Percentiles rank a stretch among this genome's conserved stretches.
phyloP scores from a whole-genome alignment of 148 eudicot genomes.

The Beta vulgaris region DNA sequence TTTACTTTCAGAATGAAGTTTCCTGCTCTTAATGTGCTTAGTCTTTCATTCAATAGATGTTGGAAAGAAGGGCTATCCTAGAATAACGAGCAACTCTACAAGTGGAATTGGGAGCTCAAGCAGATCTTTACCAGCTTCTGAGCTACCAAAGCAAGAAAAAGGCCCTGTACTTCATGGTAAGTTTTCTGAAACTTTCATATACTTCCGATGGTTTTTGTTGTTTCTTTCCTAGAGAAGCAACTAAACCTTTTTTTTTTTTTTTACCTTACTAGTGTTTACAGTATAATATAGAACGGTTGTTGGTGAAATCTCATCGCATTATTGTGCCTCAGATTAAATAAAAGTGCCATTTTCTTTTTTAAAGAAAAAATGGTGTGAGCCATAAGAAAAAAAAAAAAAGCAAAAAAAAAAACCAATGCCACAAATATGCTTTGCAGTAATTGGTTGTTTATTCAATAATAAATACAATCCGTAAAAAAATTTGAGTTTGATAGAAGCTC shows the following conservation, averaged over 20 bases:
- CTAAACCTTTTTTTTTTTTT: neutral
- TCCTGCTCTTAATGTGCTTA: conserved; percentile 25
- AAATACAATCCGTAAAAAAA: too few species aligned
- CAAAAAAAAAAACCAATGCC: neutral
- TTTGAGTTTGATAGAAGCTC: neutral
- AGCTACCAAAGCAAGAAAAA: conserved; percentile 43
- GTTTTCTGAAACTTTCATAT: neutral
- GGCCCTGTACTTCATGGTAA: conserved; percentile 58
- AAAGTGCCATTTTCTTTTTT: neutral
- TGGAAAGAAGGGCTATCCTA: conserved; percentile 48
- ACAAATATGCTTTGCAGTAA: neutral
- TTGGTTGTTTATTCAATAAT: too few species aligned
- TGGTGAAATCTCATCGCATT: neutral
- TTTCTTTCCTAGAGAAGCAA: neutral
- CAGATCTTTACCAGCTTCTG: conserved; percentile 40
- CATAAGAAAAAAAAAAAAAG: neutral
- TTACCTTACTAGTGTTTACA: neutral
- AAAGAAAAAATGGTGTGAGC: neutral
- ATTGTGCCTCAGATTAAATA: neutral
- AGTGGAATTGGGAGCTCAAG: conserved; percentile 48
- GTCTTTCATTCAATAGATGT: conserved; percentile 50
- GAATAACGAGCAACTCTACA: conserved; percentile 31
- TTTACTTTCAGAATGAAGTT: conserved; percentile 6
- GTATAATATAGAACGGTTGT: neutral
- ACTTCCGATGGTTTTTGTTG: neutral